Evolutionary conservation across 2,329 filamentous ascomycete genomes (phyloP), one percentile per base, ranked within the genome.

Genomic region (Fusarium dimerum): DNA sequence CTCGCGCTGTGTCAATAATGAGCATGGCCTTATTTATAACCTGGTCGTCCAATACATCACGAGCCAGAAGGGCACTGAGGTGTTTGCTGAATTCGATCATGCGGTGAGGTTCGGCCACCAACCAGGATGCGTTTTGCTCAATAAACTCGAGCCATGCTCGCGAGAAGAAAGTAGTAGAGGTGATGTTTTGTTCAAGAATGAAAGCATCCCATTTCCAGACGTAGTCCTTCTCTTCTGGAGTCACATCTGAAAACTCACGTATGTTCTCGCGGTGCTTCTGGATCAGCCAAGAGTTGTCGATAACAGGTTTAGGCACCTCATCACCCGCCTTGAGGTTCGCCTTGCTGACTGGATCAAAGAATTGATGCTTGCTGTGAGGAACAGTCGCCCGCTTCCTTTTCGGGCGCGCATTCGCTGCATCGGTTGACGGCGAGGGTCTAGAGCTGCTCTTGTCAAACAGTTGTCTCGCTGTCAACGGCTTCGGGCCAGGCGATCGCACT

Each of bases 181-280:
- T 79, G 43, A 84, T 68, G 48, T 75, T 77, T 58, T 79, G 75
- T 42, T 71, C 71, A 9, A 81, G 74, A 43, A 83, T 77, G 58
- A 79, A 83, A 1, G 76, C 73, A 54, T 84, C 81, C 82, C 82
- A 85, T 56, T 80, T 78, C 59, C 76, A 74, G 50, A 85, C 80
- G 52, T 80, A 85, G 55, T 84, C 81, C 64, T 80, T 82, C 61
- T 85, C 82, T 15, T 75, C 70, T 3, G 71, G 64, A 12, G 77
- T 77, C 26, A 85, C 75, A 57, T 85, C 82, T 9, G 76, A 78
- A 60, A 82, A 84, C 55, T 85, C 82, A 29, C 75, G 73, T 48
- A 85, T 77, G 48, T 77, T 78, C 51, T 85, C 80, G 8, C 79
- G 76, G 53, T 85, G 82, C 66, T 84, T 84, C 55, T 83, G 80